Conservation (phyloP, 345 rosid genomes). For the Bruguiera gymnorhiza region DNA sequence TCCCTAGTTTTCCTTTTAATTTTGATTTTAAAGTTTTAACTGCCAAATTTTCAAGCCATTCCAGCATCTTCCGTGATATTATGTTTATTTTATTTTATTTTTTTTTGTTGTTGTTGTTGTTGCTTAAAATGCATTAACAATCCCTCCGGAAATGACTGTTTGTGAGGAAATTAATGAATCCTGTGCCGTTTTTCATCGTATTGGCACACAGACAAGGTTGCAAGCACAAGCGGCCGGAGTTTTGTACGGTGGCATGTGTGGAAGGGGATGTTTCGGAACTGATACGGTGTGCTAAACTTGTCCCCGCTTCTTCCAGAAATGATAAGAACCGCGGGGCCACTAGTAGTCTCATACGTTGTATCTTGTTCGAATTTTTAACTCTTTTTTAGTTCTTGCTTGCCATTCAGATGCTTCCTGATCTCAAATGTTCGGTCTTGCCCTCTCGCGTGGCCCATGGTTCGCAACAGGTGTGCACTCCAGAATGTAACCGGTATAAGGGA, state of each 20-base stretch:
- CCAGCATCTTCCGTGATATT: background rate
- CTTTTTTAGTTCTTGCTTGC: no score
- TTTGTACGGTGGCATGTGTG: conserved; percentile 25
- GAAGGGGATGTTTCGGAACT: conserved; percentile 8
- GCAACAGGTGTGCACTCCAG: conserved; percentile 82
- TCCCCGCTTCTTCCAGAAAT: background rate
- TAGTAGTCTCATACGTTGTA: background rate
- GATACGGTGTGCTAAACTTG: conserved; percentile 2
- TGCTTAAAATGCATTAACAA: no score
- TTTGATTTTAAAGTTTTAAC: background rate
- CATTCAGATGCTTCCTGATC: conserved; percentile 68
- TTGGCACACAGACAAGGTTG: conserved; percentile 57
- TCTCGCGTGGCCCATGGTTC: conserved; percentile 72
- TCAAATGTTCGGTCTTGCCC: conserved; percentile 75
- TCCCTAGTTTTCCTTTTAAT: background rate
- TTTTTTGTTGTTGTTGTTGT: background rate
- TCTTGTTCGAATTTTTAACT: background rate
- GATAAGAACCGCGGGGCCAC: background rate
- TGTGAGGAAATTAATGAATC: no score
- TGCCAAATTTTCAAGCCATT: background rate
- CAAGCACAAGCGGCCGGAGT: conserved; percentile 98
- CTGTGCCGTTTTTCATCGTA: no score
- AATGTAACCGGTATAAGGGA: conserved; percentile 90
- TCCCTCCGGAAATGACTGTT: no score
- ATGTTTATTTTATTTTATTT: background rate